These are phyloP conservation scores for Syncephalastrum sp. DNA, from an alignment of 371 early-diverging fungal species.

Conservation along the genomic window DNA sequence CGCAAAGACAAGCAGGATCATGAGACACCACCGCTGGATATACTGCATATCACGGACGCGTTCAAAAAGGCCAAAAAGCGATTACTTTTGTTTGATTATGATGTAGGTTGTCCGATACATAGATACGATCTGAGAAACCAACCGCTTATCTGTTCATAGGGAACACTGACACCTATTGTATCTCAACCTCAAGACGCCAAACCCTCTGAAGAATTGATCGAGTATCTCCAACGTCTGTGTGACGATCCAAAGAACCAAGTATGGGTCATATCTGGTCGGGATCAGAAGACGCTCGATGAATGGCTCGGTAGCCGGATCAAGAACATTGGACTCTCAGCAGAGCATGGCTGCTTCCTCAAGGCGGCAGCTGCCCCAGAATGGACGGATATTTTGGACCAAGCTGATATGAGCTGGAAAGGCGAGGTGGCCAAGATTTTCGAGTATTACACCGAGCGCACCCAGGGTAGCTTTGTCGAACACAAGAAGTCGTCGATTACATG, in stretches of 20 bases:
- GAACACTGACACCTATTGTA: slow-evolving; percentile 53
- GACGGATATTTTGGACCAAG: slow-evolving; percentile 69
- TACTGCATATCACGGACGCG: slow-evolving; percentile 6
- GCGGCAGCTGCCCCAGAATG: slow-evolving; percentile 51
- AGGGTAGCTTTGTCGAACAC: slow-evolving; percentile 80
- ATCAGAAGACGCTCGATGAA: slow-evolving; percentile 72
- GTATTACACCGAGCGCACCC: slow-evolving; percentile 90
- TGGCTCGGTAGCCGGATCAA: slow-evolving; percentile 75
- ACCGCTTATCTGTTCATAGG: slow-evolving; percentile 14
- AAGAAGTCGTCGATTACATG: slow-evolving; percentile 83
- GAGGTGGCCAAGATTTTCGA: slow-evolving; percentile 82
- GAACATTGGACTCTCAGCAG: slow-evolving; percentile 73
- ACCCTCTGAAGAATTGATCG: slow-evolving; percentile 58
- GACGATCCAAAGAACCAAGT: slow-evolving; percentile 75
- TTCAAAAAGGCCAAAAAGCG: slow-evolving; percentile 61
- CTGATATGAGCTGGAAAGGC: slow-evolving; percentile 82
- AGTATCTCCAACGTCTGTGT: slow-evolving; percentile 54
- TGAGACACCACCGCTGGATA: too few species aligned
- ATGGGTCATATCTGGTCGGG: slow-evolving; percentile 88
- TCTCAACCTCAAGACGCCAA: slow-evolving; percentile 63
- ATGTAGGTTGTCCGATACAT: slow-evolving; percentile 39
- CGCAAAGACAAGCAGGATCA: too few species aligned
- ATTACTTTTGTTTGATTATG: slow-evolving; percentile 85
- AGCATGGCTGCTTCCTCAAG: slow-evolving; percentile 64
- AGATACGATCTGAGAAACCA: neutral